These are phyloP conservation scores for Bacidia rubella DNA, from an alignment of 495 filamentous ascomycete species.

Conservation along the genomic window DNA sequence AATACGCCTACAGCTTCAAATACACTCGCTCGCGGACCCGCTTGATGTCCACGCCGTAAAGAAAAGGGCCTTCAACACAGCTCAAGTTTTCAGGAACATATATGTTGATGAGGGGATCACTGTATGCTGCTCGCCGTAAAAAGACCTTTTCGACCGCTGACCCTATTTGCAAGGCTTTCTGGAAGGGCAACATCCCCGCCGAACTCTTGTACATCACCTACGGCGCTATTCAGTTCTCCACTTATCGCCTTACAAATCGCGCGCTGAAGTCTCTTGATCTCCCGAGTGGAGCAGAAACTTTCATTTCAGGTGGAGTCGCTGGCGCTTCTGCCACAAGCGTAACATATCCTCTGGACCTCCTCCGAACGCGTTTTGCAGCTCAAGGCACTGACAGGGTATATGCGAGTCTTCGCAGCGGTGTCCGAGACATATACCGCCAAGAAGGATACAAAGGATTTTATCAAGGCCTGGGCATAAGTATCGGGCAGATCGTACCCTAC, in stretches of 20 bases:
- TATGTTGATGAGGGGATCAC: constrained; percentile 65
- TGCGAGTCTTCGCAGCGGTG: constrained; percentile 45
- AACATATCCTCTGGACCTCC: constrained; percentile 88
- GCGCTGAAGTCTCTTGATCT: constrained; percentile 40
- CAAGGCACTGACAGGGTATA: constrained; percentile 82
- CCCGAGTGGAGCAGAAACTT: constrained; percentile 48
- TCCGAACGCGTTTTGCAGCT: constrained; percentile 89
- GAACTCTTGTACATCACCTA: constrained; percentile 89
- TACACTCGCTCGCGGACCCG: constrained; percentile 63
- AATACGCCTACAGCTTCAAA: constrained; percentile 87
- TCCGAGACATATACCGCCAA: constrained; percentile 55
- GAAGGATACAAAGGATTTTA: constrained; percentile 77
- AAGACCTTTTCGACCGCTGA: background rate
- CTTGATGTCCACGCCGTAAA: constrained; percentile 44
- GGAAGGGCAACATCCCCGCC: constrained; percentile 96
- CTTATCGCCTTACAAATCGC: constrained; percentile 64
- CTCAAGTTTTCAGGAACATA: constrained; percentile 65
- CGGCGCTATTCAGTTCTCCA: constrained; percentile 74
- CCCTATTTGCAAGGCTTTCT: constrained; percentile 46
- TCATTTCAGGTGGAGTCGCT: constrained; percentile 67
- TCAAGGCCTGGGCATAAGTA: constrained; percentile 63
- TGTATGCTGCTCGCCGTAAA: constrained; percentile 22
- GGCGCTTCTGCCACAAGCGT: constrained; percentile 67
- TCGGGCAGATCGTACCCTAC: constrained; percentile 81
- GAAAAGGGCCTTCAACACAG: constrained; percentile 43